phyloP scores from a whole-genome alignment of 78 protist genomes.

The Neovahlkampfia damariscottae region DNA sequence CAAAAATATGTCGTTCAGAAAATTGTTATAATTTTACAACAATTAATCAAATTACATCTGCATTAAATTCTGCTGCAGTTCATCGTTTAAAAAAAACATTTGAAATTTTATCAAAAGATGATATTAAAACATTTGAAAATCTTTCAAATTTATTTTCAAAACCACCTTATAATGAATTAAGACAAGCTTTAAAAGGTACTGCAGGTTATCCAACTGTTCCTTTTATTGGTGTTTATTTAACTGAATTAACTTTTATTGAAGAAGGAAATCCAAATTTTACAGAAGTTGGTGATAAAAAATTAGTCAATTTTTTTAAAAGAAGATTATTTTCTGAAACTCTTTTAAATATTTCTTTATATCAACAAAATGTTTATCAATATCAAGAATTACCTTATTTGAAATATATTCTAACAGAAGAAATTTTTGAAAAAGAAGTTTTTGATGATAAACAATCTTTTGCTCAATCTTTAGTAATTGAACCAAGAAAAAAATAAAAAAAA shows the following conservation, averaged over 20 bases:
- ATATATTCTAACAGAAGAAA: too few species aligned
- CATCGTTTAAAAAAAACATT: background rate
- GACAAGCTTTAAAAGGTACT: background rate
- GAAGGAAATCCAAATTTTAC: constrained; percentile 8
- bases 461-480: too few species aligned
- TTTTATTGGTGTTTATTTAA: constrained; percentile 4
- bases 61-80: constrained; percentile 2
- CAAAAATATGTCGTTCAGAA: background rate
- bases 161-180: background rate
- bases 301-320: background rate
- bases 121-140: background rate
- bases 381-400: too few species aligned
- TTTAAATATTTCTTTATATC: background rate
- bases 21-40: background rate
- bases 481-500: too few species aligned
- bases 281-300: background rate
- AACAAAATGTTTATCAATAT: too few species aligned
- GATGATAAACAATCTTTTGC: too few species aligned
- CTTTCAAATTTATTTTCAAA: too few species aligned
- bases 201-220: background rate
- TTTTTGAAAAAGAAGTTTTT: too few species aligned
- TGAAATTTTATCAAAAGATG: background rate
- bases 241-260: constrained; percentile 8
- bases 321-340: background rate
- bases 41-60: background rate